A percentile compares a stretch with the other conserved stretches of the same genome.
Evolutionary conservation across 1,284 basidiomycete species (phyloP).

Genomic region (Sutorius eximius): DNA sequence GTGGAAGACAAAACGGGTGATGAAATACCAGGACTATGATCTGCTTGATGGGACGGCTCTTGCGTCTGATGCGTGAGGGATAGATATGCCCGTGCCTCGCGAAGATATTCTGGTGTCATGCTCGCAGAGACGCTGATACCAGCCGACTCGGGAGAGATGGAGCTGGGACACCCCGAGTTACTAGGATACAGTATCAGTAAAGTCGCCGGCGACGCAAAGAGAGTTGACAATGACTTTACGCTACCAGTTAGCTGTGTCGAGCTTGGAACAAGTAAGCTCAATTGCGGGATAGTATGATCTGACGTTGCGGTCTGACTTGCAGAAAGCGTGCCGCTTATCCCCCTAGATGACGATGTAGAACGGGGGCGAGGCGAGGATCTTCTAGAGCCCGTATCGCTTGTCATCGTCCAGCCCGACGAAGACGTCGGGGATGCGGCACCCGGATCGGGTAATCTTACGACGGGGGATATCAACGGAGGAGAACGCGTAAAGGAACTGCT

Average conservation of each 20-base stretch:
- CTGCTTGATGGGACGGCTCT: conserved; percentile 9
- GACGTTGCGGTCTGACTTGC: conserved; percentile 5
- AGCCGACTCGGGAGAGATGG: conserved; percentile 37
- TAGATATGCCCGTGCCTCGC: conserved; percentile 36
- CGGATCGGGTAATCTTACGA: conserved; percentile 33
- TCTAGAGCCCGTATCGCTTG: conserved; percentile 29
- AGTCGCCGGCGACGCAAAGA: not conserved
- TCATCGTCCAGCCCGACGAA: conserved; percentile 33
- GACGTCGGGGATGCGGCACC: conserved; percentile 22
- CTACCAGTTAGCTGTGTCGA: conserved; percentile 12
- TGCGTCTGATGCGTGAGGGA: conserved; percentile 27
- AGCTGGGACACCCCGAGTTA: conserved; percentile 29
- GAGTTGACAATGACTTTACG: conserved; percentile 17
- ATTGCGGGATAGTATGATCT: conserved; percentile 23
- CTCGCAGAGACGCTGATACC: conserved; percentile 34
- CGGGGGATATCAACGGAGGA: conserved; percentile 31
- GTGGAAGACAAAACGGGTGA: conserved; percentile 34
- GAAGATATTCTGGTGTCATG: conserved; percentile 36
- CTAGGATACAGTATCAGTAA: conserved; percentile 22
- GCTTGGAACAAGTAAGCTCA: conserved; percentile 33
- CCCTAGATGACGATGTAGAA: conserved; percentile 13
- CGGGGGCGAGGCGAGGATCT: conserved; percentile 10
- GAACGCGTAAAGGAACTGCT: conserved; percentile 28
- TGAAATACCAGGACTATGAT: conserved; percentile 25
- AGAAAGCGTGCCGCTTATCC: conserved; percentile 9